A percentile compares a stretch with the other conserved stretches of the same genome.
phyloP scores from a whole-genome alignment of 371 early-diverging fungal genomes.

The Blakeslea trispora region DNA sequence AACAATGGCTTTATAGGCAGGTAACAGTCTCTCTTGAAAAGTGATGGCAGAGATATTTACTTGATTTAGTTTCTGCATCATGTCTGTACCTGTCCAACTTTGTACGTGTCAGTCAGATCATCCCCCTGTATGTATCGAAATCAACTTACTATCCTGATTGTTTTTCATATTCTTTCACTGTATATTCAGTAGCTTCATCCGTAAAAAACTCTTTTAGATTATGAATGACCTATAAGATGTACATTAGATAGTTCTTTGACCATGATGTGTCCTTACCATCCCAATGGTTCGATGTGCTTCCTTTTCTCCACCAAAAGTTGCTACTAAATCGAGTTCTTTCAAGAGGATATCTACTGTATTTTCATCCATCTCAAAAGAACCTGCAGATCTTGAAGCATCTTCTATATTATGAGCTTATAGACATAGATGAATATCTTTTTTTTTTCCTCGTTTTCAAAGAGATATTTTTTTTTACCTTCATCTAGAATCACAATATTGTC shows the following conservation, averaged over 20 bases:
- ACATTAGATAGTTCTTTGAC: too few relatives aligned
- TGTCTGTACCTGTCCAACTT: conserved; percentile 42
- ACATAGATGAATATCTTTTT: neutral
- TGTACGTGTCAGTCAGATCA: too few relatives aligned
- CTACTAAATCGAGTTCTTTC: conserved; percentile 42
- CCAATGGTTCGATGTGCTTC: conserved; percentile 29
- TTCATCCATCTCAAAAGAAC: conserved; percentile 56
- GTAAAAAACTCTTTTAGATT: conserved; percentile 24
- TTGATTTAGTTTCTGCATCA: conserved; percentile 27
- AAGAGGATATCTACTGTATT: conserved; percentile 32
- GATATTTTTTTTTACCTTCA: conserved; percentile 64
- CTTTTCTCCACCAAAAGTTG: conserved; percentile 14
- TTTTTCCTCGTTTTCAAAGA: neutral
- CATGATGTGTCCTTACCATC: conserved; percentile 18
- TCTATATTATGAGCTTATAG: conserved; percentile 57
- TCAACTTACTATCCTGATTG: conserved; percentile 40
- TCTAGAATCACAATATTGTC: conserved; percentile 84
- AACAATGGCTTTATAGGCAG: conserved; percentile 28
- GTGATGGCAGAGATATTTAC: conserved; percentile 25
- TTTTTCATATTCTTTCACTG: conserved; percentile 42
- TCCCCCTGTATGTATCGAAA: neutral
- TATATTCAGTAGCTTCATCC: conserved; percentile 20
- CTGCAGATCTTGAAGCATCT: conserved; percentile 55
- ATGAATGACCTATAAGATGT: conserved; percentile 2
- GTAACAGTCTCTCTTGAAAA: conserved; percentile 14